These are phyloP conservation scores for Arthrobotrys pseudoclavata DNA, from an alignment of 2,329 filamentous ascomycete genomes.

Conservation along the genomic window DNA sequence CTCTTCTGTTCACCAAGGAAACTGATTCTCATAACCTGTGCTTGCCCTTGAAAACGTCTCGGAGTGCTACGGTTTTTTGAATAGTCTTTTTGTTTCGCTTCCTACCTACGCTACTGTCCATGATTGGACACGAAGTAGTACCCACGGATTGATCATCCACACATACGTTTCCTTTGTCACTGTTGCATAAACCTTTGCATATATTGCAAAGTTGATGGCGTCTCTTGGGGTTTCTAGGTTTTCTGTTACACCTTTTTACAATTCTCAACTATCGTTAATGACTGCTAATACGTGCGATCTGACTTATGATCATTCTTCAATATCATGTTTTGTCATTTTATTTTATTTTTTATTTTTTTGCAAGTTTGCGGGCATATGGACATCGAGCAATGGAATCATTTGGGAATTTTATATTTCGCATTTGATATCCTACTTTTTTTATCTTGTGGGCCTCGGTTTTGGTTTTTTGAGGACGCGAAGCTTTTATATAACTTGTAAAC, in stretches of 20 bases:
- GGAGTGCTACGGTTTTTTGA: slow-evolving; percentile 14
- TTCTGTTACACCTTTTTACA: neutral
- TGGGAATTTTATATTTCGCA: neutral
- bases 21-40: slow-evolving; percentile 1
- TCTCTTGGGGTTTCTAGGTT: neutral
- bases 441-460: neutral
- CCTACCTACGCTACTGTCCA: neutral
- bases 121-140: neutral
- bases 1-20: slow-evolving; percentile 53
- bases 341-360: neutral
- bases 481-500: neutral
- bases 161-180: slow-evolving; percentile 36
- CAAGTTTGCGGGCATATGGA: neutral
- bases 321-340: too few relatives aligned
- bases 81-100: slow-evolving; percentile 1
- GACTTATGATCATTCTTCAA: slow-evolving; percentile 7
- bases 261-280: slow-evolving; percentile 24
- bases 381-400: slow-evolving; percentile 12
- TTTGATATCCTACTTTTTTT: neutral
- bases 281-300: slow-evolving; percentile 14
- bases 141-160: slow-evolving; percentile 58
- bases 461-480: neutral
- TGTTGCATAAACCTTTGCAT: slow-evolving; percentile 22
- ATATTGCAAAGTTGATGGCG: slow-evolving; percentile 19
- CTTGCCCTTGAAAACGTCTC: slow-evolving; percentile 15